Evolutionary conservation across 148 eudicot species (phyloP), one percentile per base, ranked within the genome.

Genomic region (Silene uniflora): DNA sequence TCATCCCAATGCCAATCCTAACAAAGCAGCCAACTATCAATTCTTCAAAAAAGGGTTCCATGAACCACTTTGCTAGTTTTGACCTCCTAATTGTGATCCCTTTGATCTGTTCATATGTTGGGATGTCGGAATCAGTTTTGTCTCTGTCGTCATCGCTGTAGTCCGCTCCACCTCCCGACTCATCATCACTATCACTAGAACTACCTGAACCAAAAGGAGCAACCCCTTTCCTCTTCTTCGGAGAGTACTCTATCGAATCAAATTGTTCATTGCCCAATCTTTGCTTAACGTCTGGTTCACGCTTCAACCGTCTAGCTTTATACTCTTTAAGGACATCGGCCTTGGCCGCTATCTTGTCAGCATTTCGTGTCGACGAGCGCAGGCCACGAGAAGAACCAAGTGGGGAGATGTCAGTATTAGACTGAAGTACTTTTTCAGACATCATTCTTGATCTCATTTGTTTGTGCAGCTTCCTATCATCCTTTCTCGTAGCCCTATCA

Each of bases 11-110:
- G 47, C 98, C 98, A 72, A 93, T 93, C 88, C 98, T 89, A 64
- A 93, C 95, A 82, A 93, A 93, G 80, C 98, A 91, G 22, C 98
- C 98, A 18, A 90, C 89, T 73, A 90, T 91, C 75, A 93, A 76
- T 22, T 91, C 93, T 23, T 93, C 98, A 73, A 93, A 93, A 76
- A 93, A 93, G 27, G 97, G 98, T 77, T 93, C 98, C 98, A 93
- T 90, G 67, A 88, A 89, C 98, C 95, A 91, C 80, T 91, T 93
- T 64, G 92, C 91, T 73, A 93, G 75, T 76, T 86, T 91, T 6
- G 93, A 88, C 81, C 98, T 83, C 29, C 87, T 81, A 59, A 93
- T 85, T 13, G 96, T 87, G 59, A 89, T 87, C 52, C 62, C 84
- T 77, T 73, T 87, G 72, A 89, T 84, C 35, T 91, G 89, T 66